phyloP scores from a whole-genome alignment of 1,139 yeast genomes.

The Candida gigantensis region DNA sequence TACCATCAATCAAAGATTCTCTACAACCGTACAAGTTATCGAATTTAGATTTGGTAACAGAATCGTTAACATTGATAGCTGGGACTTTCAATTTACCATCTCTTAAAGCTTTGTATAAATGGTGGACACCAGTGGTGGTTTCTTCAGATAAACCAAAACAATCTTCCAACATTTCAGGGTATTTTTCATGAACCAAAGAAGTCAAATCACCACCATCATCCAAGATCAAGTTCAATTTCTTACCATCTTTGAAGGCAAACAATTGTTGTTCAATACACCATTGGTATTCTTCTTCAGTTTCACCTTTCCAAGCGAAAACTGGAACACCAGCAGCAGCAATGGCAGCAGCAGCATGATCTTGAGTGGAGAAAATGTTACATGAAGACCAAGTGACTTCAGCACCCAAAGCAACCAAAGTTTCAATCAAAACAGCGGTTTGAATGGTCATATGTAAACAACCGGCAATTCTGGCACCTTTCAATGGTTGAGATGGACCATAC shows the following conservation, averaged over 20 bases:
- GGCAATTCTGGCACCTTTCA: conserved; percentile 98
- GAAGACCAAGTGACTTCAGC: conserved; percentile 99
- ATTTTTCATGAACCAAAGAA: conserved; percentile 93
- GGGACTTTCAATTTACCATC: conserved; percentile 94
- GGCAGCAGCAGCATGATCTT: conserved; percentile 99
- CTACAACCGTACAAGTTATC: conserved; percentile 99
- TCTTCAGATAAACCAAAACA: conserved; percentile 98
- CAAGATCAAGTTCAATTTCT: conserved; percentile 94
- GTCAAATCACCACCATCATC: conserved; percentile 99
- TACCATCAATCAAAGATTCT: conserved; percentile 98
- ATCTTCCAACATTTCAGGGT: conserved; percentile 95
- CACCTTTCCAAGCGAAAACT: conserved; percentile 99
- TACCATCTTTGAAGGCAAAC: conserved; percentile 95
- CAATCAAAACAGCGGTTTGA: conserved; percentile 98
- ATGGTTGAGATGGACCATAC: conserved; percentile 91
- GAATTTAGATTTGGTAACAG: conserved; percentile 98
- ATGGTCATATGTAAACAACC: conserved; percentile 99
- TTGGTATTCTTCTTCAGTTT: conserved; percentile 98
- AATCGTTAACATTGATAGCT: conserved; percentile 98
- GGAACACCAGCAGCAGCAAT: conserved; percentile 99
- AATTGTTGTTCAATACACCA: conserved; percentile 99
- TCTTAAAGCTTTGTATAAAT: conserved; percentile 93
- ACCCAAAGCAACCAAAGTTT: conserved; percentile 95
- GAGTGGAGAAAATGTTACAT: conserved; percentile 99
- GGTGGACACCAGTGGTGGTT: conserved; percentile 99